Base-by-base conservation (phyloP, 805 yeast genomes). In the Allodekkera sacchari region DNA sequence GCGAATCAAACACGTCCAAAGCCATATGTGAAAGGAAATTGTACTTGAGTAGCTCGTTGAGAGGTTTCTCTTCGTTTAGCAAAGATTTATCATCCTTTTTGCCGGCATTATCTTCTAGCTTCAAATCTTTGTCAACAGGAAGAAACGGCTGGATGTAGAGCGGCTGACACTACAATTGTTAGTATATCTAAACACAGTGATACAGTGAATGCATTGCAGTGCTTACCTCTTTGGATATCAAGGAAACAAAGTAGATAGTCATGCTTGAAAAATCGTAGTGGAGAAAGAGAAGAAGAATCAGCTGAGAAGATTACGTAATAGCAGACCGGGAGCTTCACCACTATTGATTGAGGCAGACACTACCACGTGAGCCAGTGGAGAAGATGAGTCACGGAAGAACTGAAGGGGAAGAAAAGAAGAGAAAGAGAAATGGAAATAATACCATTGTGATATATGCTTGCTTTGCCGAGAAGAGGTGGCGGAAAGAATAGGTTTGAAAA, bases 21-120 rank as follows among this genome's bases (percentile, higher is more conserved):
- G 85, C 75, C 80, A 80, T 78, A 48, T 80, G 84, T n/a, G 83
- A 70, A 19, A 80, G 58, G 43, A 79, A 79, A 45, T 80, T 77
- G 56, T 74, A 77, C 43, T 77, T 74, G 19, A 78, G 55, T 33
- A 71, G 55, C 36, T 61, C 63, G 41, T 73, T 66, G 16, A 36
- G 30, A 27, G 66, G 61, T 23, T 54, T 47, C 25, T 41, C 39
- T 21, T 49, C 55, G 25, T 46, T 50, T 4, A 49, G 32, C 25
- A 50, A 46, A n/a, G 48, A 37, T n/a, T 35, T 11, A 26, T 33
- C 43, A 11, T 39, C 43, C 4, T 31, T 29, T 13, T 42, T 34
- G n/a, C 27, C 15, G 15, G 33, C 38, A 11, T 33, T 19, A n/a
- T 35, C 22, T 22, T 41, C 10, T 22, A 18, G 19, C 32, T 31